These are phyloP conservation scores for Amorphotheca resinae DNA, from an alignment of 495 filamentous ascomycete species.

Conservation along the genomic window DNA sequence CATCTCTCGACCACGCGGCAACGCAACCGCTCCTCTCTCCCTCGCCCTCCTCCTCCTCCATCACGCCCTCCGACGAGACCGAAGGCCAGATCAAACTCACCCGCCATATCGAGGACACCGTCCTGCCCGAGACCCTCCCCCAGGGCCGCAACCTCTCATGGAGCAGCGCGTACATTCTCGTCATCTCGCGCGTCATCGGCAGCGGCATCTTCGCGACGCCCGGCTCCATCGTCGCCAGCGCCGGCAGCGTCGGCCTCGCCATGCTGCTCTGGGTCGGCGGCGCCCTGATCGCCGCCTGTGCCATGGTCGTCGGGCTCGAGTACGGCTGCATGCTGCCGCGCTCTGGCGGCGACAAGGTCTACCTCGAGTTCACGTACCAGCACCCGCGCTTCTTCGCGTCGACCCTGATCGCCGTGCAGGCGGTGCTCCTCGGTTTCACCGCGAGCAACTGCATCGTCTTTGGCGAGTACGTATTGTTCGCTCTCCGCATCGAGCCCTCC, in stretches of 20 bases:
- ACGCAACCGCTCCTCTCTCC: not conserved
- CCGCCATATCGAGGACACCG: slow-evolving; percentile 37
- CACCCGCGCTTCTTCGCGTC: slow-evolving; percentile 57
- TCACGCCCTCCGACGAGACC: not conserved
- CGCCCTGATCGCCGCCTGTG: slow-evolving; percentile 45
- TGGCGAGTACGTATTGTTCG: slow-evolving; percentile 55
- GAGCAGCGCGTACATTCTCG: slow-evolving; percentile 60
- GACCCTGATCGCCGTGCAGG: slow-evolving; percentile 52
- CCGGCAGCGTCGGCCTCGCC: slow-evolving; percentile 55
- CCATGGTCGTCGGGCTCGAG: slow-evolving; percentile 49
- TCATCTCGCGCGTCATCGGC: slow-evolving; percentile 64
- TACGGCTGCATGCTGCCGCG: slow-evolving; percentile 62
- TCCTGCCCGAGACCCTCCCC: slow-evolving; percentile 49
- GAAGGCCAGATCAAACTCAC: slow-evolving; percentile 2
- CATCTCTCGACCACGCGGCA: no score
- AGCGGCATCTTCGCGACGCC: slow-evolving; percentile 68
- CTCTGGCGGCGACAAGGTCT: slow-evolving; percentile 62
- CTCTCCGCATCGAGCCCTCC: slow-evolving; percentile 36
- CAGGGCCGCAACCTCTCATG: slow-evolving; percentile 53
- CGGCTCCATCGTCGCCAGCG: slow-evolving; percentile 50
- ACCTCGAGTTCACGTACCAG: slow-evolving; percentile 65
- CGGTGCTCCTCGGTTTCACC: slow-evolving; percentile 58
- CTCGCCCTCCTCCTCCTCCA: not conserved
- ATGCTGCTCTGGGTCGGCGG: slow-evolving; percentile 53
- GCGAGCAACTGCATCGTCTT: slow-evolving; percentile 60